Conservation (phyloP, 257 asterid genomes). For the Solanum arcanum region DNA sequence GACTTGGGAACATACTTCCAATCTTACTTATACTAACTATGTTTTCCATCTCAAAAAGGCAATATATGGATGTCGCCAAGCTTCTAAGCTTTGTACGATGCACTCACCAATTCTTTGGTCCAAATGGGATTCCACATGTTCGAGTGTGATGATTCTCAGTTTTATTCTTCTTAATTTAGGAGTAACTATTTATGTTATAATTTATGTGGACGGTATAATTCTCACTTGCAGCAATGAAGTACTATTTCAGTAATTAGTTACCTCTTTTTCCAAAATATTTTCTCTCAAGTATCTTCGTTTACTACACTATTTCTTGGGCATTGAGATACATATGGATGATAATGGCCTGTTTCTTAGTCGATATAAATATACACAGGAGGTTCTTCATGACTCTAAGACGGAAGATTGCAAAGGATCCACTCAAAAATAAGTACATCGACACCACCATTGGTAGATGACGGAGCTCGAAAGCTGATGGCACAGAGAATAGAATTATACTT, state of each 20-base stretch:
- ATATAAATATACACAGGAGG: too few relatives aligned
- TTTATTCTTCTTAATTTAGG: background rate
- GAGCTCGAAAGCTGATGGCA: background rate
- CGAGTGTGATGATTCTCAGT: background rate
- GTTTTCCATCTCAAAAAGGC: background rate
- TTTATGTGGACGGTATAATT: background rate
- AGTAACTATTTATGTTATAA: background rate
- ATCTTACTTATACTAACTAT: background rate
- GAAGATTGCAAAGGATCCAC: background rate
- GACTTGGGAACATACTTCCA: too few relatives aligned
- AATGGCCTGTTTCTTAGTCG: background rate
- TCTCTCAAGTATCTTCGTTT: background rate
- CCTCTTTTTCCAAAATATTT: background rate
- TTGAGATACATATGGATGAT: background rate
- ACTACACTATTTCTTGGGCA: background rate
- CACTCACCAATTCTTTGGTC: background rate
- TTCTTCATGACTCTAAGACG: too few relatives aligned
- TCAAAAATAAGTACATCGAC: too few relatives aligned
- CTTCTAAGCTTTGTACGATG: background rate
- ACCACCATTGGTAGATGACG: too few relatives aligned
- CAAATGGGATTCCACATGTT: background rate
- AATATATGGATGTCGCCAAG: background rate
- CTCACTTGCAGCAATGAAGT: background rate
- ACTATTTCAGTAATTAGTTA: background rate
- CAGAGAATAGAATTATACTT: too few relatives aligned